A percentile compares a stretch with the other conserved stretches of the same genome.
Evolutionary conservation across 345 rosid species (phyloP).

Genomic region (Luvunga scandens): DNA sequence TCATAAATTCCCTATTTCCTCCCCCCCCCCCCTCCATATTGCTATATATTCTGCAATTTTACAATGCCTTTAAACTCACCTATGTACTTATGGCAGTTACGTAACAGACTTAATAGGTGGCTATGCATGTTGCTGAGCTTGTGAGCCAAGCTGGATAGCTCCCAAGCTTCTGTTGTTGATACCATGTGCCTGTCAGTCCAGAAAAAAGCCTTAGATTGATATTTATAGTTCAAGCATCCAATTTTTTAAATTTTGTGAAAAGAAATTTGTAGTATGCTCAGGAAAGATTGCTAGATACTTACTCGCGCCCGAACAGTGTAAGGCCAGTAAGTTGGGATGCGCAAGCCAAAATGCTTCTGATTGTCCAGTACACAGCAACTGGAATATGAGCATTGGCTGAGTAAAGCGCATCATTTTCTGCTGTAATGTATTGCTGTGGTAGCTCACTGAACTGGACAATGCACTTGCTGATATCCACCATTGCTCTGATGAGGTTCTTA

Average conservation of each 20-base stretch:
- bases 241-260: no score
- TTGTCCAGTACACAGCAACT: conserved; percentile 77
- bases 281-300: conserved; percentile 9
- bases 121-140: conserved; percentile 49
- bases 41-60: not conserved
- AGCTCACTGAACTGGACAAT: conserved; percentile 57
- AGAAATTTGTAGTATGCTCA: not conserved
- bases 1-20: not conserved
- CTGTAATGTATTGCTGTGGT: conserved; percentile 53
- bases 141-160: conserved; percentile 59
- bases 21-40: no score
- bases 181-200: conserved; percentile 38
- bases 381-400: conserved; percentile 51
- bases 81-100: conserved; percentile 31
- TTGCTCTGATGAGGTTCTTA: conserved; percentile 48
- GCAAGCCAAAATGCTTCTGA: conserved; percentile 64
- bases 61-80: conserved; percentile 29
- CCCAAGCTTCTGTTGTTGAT: conserved; percentile 68
- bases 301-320: conserved; percentile 61
- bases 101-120: conserved; percentile 34
- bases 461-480: conserved; percentile 59
- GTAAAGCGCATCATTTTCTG: conserved; percentile 34
- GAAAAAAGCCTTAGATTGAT: not conserved
- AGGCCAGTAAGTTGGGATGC: conserved; percentile 57
- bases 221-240: not conserved